phyloP scores from a whole-genome alignment of 2,329 filamentous ascomycete species.

The Cercospora nicotianae region DNA sequence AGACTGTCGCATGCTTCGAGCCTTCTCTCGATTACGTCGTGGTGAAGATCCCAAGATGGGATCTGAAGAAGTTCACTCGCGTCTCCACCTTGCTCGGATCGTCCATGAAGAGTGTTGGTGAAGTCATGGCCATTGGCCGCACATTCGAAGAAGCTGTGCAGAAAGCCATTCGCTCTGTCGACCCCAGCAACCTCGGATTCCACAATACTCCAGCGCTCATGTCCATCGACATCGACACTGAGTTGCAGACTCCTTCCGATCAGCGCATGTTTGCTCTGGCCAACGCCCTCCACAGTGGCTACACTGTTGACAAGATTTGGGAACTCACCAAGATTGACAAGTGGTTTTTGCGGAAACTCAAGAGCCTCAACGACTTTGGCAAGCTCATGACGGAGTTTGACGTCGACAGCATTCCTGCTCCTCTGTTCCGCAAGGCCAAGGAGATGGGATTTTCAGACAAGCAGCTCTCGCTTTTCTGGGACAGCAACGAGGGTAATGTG shows the following conservation, averaged over 20 bases:
- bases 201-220: slow-evolving; percentile 86
- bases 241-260: slow-evolving; percentile 95
- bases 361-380: slow-evolving; percentile 85
- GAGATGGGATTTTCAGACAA: slow-evolving; percentile 91
- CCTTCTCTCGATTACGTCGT: slow-evolving; percentile 97
- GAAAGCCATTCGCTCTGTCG: slow-evolving; percentile 93
- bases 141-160: slow-evolving; percentile 98
- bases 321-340: slow-evolving; percentile 98
- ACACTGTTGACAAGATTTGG: slow-evolving; percentile 96
- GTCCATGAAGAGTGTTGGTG: slow-evolving; percentile 99
- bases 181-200: slow-evolving; percentile 94
- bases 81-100: slow-evolving; percentile 95
- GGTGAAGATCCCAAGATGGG: slow-evolving; percentile 98
- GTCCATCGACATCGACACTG: slow-evolving; percentile 93
- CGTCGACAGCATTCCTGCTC: slow-evolving; percentile 63
- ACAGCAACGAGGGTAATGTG: slow-evolving; percentile 89
- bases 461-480: slow-evolving; percentile 91
- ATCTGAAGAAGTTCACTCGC: slow-evolving; percentile 97
- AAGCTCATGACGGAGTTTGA: slow-evolving; percentile 71
- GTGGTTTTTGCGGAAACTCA: slow-evolving; percentile 93
- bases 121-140: slow-evolving; percentile 96
- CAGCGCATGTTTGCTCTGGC: slow-evolving; percentile 96
- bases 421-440: slow-evolving; percentile 80
- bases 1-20: slow-evolving; percentile 96
- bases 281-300: slow-evolving; percentile 93